Evolutionary conservation across 108 stramenopile genomes (phyloP).

Genomic region (Conticribra weissflogii): DNA sequence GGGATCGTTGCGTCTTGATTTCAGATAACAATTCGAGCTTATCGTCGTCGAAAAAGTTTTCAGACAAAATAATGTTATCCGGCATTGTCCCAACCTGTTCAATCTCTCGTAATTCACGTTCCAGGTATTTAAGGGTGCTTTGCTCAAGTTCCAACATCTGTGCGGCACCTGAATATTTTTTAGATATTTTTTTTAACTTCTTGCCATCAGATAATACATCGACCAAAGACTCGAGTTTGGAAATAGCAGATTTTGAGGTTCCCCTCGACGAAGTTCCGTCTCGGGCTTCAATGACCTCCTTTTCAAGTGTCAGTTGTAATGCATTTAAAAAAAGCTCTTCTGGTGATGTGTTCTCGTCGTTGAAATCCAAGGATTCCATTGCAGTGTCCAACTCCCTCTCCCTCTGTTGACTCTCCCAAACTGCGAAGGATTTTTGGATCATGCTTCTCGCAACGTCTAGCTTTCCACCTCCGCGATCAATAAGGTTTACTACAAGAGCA

Average conservation of each 20-base stretch:
- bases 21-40: constrained; percentile 49
- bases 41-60: constrained; percentile 44
- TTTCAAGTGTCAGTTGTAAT: constrained; percentile 35
- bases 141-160: constrained; percentile 66
- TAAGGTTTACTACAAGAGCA: constrained; percentile 73
- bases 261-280: constrained; percentile 35
- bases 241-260: constrained; percentile 44
- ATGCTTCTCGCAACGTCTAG: constrained; percentile 72
- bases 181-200: constrained; percentile 71
- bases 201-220: constrained; percentile 67
- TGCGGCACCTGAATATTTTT: constrained; percentile 50
- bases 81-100: constrained; percentile 2
- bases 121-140: constrained; percentile 64
- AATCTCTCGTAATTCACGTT: constrained; percentile 51
- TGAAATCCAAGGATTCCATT: constrained; percentile 20
- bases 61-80: constrained; percentile 22
- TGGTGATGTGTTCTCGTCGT: constrained; percentile 36
- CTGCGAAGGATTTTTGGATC: constrained; percentile 79
- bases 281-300: constrained; percentile 53
- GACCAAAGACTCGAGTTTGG: constrained; percentile 44
- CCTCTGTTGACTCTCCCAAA: constrained; percentile 66
- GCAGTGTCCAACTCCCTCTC: constrained; percentile 48
- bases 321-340: constrained; percentile 67
- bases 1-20: constrained; percentile 62
- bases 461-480: constrained; percentile 69